Conservation (phyloP, 139 green algal species). For the Zygnema circumcarinatum region DNA sequence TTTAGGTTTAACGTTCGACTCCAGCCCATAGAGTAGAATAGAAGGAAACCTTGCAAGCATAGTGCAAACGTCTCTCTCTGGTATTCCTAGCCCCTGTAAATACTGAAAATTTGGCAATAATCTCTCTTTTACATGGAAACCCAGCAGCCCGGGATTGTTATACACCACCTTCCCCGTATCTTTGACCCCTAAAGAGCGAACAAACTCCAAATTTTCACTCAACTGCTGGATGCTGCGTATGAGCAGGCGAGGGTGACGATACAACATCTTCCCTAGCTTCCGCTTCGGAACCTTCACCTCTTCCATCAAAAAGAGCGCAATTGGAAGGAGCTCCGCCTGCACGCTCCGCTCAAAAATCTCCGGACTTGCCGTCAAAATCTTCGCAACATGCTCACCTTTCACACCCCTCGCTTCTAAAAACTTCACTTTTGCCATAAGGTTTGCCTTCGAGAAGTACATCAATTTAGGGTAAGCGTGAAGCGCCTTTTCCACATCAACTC, state of each 20-base stretch:
- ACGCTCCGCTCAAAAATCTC: constrained; percentile 8
- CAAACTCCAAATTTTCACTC: constrained; percentile 30
- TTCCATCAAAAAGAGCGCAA: constrained; percentile 19
- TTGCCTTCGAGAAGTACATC: not conserved
- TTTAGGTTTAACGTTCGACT: constrained; percentile 31
- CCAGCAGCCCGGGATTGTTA: constrained; percentile 22
- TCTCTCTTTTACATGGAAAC: not conserved
- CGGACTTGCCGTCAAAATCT: constrained; percentile 7
- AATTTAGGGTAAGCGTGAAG: constrained; percentile 2
- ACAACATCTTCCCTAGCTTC: constrained; percentile 4
- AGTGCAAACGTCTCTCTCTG: not conserved
- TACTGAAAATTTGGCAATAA: constrained; percentile 32
- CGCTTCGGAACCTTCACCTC: constrained; percentile 3
- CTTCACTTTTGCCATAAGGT: constrained; percentile 7
- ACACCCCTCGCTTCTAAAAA: constrained; percentile 25
- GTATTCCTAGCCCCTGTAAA: constrained; percentile 31
- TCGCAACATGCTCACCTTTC: not conserved
- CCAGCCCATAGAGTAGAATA: constrained; percentile 22
- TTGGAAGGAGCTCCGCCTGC: not conserved
- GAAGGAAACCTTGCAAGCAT: constrained; percentile 28
- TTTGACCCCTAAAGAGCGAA: constrained; percentile 7
- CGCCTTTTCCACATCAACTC: constrained; percentile 19
- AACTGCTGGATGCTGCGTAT: not conserved
- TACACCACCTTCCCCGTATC: constrained; percentile 28
- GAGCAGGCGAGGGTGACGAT: constrained; percentile 19